Evolutionary conservation across 2,329 filamentous ascomycete genomes (phyloP), one percentile per base, ranked within the genome.

Genomic region (Tricladium varicosporioides): DNA sequence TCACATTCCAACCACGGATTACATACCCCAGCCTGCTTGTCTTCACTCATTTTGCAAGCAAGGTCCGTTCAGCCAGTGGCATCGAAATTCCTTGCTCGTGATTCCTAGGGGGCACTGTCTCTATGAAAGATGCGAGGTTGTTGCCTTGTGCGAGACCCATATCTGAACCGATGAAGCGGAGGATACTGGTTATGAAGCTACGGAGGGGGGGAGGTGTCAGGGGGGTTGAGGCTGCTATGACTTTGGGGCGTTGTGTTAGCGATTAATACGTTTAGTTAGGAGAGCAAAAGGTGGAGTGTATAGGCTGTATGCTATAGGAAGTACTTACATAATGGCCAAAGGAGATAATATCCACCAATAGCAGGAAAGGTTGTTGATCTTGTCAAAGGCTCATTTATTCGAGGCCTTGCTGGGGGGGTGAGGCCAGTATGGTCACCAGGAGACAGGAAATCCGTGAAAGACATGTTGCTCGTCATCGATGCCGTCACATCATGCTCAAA

Each of bases 61-160:
- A 27, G 22, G 7, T 27, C 7, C 22, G 22, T 27, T 27, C 36
- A 40, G 36, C 10, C 11, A 11, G n/a, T 10, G 11, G 36, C 36
- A 10, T 10, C 11, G 36, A n/a, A 40, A 40, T 40, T n/a, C 36
- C 36, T 40, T 40, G n/a, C 9, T 40, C 22, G 22, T 40, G 36
- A 10, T 40, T 4, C 9, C 5, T 5, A 2, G n/a, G 11, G 11
- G 10, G 36, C 4, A 10, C 36, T 40, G 36, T 49, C n/a, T 47
- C 51, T 8, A 63, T 51, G 22, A 62, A 63, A 9, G 3, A n/a
- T n/a, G 75, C 73, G 19, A 85, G 63, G 50, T 81, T 78, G 18
- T 77, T 73, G 9, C 81, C 81, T 66, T 84, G 84, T 55, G 76
- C 75, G 45, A 86, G 76, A 11, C 82, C 82, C 4, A 84, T 71